Base-by-base conservation (phyloP, 208 protist genomes). In the Leishmania aethiopica region DNA sequence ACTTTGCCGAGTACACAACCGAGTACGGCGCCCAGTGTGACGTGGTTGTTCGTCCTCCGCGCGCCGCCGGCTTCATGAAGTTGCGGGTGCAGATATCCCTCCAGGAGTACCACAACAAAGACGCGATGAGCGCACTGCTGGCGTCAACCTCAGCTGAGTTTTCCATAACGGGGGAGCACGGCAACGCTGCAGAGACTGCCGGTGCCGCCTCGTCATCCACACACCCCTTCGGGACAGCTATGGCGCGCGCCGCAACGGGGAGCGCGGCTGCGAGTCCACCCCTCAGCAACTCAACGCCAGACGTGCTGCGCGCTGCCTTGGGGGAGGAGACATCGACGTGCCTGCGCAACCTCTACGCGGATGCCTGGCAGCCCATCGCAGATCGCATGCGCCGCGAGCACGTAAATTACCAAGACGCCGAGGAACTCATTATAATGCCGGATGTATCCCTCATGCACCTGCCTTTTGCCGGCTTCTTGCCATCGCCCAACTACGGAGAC, bases 1-100 rank as follows among this genome's bases (percentile, higher is more conserved):
- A 95, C 85, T 96, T 96, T 82, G 91, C 91, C 55, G 95, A 97
- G 80, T 97, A 95, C 88, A 84, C 87, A 10, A 95, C 90, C 72
- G 84, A 88, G 57, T 88, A 86, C 67, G 92, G 92, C 49, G 78
- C 83, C 10, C 82, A 87, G 74, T 96, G 94, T 82, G 89, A 92
- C 66, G 89, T 94, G 22, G 84, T 97, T 42, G 82, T 97, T 15
- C 93, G 93, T 5, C 95, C 95, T 22, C 92, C 93, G 17, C 62
- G 82, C 77, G 60, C 78, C 47, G 83, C 62, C 7, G 85, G 81
- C 62, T 97, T 95, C 83, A 73, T 95, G 55, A 85, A 89, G 62
- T 90, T 93, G 45, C 85, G 87, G 55, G 80, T 91, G 79, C 94
- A 94, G 75, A 84, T 93, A 11, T 86, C 89, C 6, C 81, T 96